Evolutionary conservation across 768 basidiomycete genomes (phyloP), one percentile per base, ranked within the genome.

Genomic region (Polyporus arcularius): DNA sequence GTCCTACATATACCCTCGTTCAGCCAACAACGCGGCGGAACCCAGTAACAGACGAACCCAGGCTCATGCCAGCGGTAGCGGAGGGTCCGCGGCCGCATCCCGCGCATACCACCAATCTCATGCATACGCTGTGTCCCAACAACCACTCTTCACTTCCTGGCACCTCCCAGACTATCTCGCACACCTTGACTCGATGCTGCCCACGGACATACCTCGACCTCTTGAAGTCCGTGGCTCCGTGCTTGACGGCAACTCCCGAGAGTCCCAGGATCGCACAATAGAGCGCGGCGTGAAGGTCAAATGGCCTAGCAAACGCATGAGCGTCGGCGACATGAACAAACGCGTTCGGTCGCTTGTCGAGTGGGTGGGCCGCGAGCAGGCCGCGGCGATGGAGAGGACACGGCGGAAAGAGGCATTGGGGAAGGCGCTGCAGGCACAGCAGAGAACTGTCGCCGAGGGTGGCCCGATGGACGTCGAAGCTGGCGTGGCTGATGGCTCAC

Each of bases 261-360:
- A 84, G 53, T 82, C 83, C 55, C 66, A 79, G n/a, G 87, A 88
- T 57, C 78, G 80, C 65, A 85, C 82, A 9, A 79, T 82, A 71
- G 88, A 93, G 70, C 79, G 91, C 49, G 90, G 90, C 9, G 90
- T 92, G 14, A 89, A 92, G 73, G 89, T 97, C 58, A 90, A 92
- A 68, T 98, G 93, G 89, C 96, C 96, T 1, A 86, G 86, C 65
- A 95, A 96, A 75, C 83, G 96, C 53, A 95, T 88, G 85, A 97
- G 95, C 66, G 89, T 96, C n/a, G 90, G 88, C 18, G 96, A 98
- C 72, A 96, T 98, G 94, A 92, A 94, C 73, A 97, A 97, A 76
- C 87, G 96, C 28, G 92, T 96, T 26, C 82, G 92, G 39, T 85
- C 89, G 45, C 80, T 98, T 50, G 85, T 96, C 18, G 96, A 97